Evolutionary conservation across 441 rosid genomes (phyloP), one percentile per base, ranked within the genome.

Genomic region (Capsella rubella): DNA sequence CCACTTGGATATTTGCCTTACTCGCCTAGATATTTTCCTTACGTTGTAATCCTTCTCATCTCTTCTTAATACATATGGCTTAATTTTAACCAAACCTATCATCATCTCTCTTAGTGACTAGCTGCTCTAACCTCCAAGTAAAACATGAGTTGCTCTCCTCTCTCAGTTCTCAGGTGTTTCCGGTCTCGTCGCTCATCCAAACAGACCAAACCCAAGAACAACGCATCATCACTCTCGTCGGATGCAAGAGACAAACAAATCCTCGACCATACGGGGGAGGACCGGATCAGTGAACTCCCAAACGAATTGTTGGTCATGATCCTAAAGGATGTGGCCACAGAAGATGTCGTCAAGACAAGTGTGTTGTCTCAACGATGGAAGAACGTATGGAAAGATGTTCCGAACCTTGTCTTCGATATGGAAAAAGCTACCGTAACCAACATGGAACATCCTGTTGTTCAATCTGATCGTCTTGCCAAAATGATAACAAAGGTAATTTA

Each of bases 221-320:
- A 31, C 11, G 47, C 47, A 14, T 5, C 47, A 14, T 14, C 16
- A 43, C 47, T 13, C 13, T 43, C 47, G 2, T 43, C 6, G 15
- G 47, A 43, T 43, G 47, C 47, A 43, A 43, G 12, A 43, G 16
- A 5, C 16, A 14, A 43, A 14, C 5, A 6, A 5, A 43, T 43
- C 2, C 8, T 43, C 16, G 6, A 13, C 46, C 8, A 14, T 13
- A 21, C 4, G 4, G 3, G 4, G 11, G 40, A 37, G 3, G 73
- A 69, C 21, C 3, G 34, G 32, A 68, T 69, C 40, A 57, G 65
- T 55, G 6, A 14, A 4, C 56, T 69, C 2, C 12, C 65, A 0
- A 47, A 69, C 16, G 16, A 70, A 10, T 8, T 70, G 58, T 70
- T 70, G 58, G 37, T 70, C 49, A 2, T 14, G 45, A 58, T 58